Evolutionary conservation across 257 asterid genomes (phyloP).

Genomic region (Solanum pinnatisectum): DNA sequence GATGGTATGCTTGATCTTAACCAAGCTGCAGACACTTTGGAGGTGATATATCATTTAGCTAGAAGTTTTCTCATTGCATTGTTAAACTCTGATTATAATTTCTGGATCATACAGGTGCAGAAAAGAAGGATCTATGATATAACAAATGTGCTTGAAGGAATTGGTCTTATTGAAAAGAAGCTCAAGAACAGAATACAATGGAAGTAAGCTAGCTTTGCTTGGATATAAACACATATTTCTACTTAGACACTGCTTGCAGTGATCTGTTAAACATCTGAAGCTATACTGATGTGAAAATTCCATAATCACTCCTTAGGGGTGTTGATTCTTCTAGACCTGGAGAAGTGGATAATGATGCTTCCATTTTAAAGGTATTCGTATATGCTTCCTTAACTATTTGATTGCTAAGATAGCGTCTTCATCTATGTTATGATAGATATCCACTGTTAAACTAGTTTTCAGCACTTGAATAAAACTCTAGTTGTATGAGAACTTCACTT

Average conservation of each 20-base stretch:
- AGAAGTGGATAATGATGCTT: conserved; percentile 60
- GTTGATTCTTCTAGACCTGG: conserved; percentile 65
- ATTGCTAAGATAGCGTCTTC: neutral
- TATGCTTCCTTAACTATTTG: neutral
- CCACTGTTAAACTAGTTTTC: neutral
- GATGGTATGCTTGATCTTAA: conserved; percentile 89
- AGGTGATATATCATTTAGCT: conserved; percentile 19
- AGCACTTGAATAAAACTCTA: neutral
- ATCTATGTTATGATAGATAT: neutral
- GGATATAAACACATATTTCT: neutral
- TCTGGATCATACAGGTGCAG: conserved; percentile 33
- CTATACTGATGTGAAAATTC: neutral
- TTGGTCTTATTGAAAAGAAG: conserved; percentile 92
- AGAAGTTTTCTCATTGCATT: neutral
- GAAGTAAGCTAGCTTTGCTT: conserved; percentile 31
- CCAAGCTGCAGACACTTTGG: conserved; percentile 75
- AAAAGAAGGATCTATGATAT: conserved; percentile 81
- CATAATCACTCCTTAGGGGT: conserved; percentile 29
- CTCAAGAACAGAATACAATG: conserved; percentile 65
- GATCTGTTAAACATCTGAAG: neutral
- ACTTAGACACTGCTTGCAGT: neutral
- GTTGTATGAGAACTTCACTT: neutral
- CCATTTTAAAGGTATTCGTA: conserved; percentile 61
- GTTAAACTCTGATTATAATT: neutral
- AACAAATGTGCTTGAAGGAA: conserved; percentile 95